Conservation (phyloP, 345 rosid species). For the Orychophragmus violaceus region DNA sequence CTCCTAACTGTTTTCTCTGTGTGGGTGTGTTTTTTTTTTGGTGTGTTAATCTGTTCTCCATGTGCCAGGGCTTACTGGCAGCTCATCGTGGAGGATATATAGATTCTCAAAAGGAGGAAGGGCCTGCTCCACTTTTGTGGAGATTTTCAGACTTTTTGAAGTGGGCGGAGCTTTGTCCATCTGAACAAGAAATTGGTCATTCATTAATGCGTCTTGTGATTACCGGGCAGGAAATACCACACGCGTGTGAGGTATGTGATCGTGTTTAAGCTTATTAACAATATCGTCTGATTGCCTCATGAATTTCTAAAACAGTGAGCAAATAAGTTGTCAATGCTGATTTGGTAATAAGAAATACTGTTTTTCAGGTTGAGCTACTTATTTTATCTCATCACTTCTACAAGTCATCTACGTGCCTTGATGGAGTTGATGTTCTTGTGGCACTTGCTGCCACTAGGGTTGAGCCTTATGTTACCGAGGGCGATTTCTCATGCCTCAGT, state of each 20-base stretch:
- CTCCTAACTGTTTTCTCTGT: background rate
- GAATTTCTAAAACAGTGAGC: background rate
- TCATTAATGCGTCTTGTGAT: slow-evolving; percentile 98
- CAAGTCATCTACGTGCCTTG: slow-evolving; percentile 96
- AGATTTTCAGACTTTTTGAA: slow-evolving; percentile 93
- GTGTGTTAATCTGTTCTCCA: slow-evolving; percentile 6
- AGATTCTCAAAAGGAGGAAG: slow-evolving; percentile 95
- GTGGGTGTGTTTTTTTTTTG: background rate
- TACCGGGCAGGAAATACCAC: slow-evolving; percentile 96
- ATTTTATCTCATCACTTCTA: slow-evolving; percentile 96
- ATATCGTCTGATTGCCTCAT: background rate
- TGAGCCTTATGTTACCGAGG: slow-evolving; percentile 89
- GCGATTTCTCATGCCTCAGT: slow-evolving; percentile 91
- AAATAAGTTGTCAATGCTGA: background rate
- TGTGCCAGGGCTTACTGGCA: slow-evolving; percentile 79
- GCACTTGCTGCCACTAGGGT: slow-evolving; percentile 97
- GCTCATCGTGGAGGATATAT: slow-evolving; percentile 99
- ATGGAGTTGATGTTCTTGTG: slow-evolving; percentile 98
- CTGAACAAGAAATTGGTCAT: slow-evolving; percentile 97
- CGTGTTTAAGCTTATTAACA: background rate
- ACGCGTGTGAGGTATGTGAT: slow-evolving; percentile 82
- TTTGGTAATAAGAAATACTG: slow-evolving; percentile 8
- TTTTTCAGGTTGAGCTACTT: slow-evolving; percentile 86
- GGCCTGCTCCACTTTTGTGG: slow-evolving; percentile 96
- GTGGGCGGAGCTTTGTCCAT: slow-evolving; percentile 98